Base-by-base conservation (phyloP, 495 filamentous ascomycete species). In the Penicillium daleae region DNA sequence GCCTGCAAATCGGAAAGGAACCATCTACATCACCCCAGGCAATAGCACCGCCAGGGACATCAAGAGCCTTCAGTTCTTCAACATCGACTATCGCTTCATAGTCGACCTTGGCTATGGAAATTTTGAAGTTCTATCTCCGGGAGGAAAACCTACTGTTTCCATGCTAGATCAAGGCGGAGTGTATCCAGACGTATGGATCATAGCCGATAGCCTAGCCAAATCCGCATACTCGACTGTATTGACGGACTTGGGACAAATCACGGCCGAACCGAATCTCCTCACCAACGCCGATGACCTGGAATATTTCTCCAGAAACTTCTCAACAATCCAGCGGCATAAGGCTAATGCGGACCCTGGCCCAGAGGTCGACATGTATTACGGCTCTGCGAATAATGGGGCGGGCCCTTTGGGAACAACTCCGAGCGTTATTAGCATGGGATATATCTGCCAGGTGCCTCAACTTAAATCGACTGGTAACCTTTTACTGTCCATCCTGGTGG, bases 41-140 rank as follows among this genome's bases (percentile, higher is more conserved):
- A 46, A 46, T 46, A 46, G 42, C 42, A 46, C 42, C 42, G 8
- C 17, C 42, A 24, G 42, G 42, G 42, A 46, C 42, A 46, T 46
- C 4, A 46, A 46, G 42, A 46, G 42, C 19, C 22, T 46, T 19
- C n/a, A 46, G 42, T 46, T 46, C 42, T 46, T 46, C 42, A 46
- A 46, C 15, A 46, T 46, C 42, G 22, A 46, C 42, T 46, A 46
- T 46, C 42, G 42, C 42, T 46, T 46, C 42, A 46, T 46, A 19
- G 42, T 46, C 42, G 42, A 46, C 42, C 42, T 46, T 46, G 42
- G 42, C 42, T 46, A 46, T 46, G 42, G 42, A 3, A 46, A 46
- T 24, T 46, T 46, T 46, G 42, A 46, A 24, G 42, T 46, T 46
- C 17, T 46, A 46, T 9, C 42, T 24, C 42, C 42, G 22, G 42